Evolutionary conservation across 1,284 basidiomycete species (phyloP).

Genomic region (Earliella scabrosa): DNA sequence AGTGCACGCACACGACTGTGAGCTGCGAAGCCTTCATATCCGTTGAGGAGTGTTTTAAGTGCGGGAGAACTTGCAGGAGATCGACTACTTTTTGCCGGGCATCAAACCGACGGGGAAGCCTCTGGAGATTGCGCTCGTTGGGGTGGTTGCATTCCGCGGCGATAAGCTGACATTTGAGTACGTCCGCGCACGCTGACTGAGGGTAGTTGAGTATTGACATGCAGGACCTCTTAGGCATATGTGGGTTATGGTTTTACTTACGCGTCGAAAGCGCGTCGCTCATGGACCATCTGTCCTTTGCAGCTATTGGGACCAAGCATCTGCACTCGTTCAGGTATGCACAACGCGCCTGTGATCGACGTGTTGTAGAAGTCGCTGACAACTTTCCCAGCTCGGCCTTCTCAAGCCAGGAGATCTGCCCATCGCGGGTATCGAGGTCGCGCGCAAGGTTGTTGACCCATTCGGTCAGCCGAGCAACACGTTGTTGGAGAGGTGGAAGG

Average conservation of each 20-base stretch:
- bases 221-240: conserved; percentile 31
- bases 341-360: background rate
- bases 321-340: conserved; percentile 44
- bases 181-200: too few species aligned
- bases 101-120: conserved; percentile 50
- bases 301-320: conserved; percentile 56
- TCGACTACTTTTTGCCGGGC: conserved; percentile 55
- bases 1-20: conserved; percentile 48
- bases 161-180: conserved; percentile 58
- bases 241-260: conserved; percentile 21
- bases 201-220: too few species aligned
- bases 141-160: conserved; percentile 54
- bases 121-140: conserved; percentile 52
- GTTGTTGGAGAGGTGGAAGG: conserved; percentile 43
- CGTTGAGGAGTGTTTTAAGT: background rate
- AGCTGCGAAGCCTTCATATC: conserved; percentile 3
- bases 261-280: background rate
- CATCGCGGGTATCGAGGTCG: conserved; percentile 43
- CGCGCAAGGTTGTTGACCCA: conserved; percentile 47
- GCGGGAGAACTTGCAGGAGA: conserved; percentile 37
- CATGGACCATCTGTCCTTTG: background rate
- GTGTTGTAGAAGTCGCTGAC: background rate
- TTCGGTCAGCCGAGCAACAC: conserved; percentile 46
- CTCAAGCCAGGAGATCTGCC: conserved; percentile 39
- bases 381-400: conserved; percentile 39